Evolutionary conservation across 345 rosid species (phyloP).

Genomic region (Arabis hirsuta): DNA sequence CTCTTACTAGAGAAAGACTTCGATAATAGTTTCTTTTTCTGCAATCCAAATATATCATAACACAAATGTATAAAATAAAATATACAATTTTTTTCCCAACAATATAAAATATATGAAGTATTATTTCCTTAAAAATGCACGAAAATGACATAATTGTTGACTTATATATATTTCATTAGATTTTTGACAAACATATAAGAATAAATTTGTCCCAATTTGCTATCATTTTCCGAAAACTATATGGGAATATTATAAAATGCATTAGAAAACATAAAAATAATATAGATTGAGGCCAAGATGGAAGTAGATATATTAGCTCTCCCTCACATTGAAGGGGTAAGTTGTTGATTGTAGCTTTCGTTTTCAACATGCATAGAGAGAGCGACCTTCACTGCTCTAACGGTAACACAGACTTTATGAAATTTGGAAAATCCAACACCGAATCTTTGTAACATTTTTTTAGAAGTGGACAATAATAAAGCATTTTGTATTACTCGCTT

Average conservation of each 20-base stretch:
- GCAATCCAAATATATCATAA: conserved; percentile 3
- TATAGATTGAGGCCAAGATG: conserved; percentile 21
- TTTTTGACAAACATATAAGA: background rate
- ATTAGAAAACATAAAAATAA: background rate
- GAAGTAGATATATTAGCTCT: conserved; percentile 29
- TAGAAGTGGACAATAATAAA: conserved; percentile 34
- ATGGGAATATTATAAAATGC: background rate
- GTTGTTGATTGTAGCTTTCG: conserved; percentile 40
- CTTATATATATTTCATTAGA: background rate
- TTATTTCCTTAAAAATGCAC: background rate
- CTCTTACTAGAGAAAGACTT: background rate
- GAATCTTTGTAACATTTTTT: conserved; percentile 43
- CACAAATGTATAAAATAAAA: background rate
- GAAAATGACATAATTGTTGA: conserved; percentile 18
- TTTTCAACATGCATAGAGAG: conserved; percentile 46
- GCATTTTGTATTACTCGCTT: conserved; percentile 14
- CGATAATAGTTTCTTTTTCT: background rate
- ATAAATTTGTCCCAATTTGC: conserved; percentile 4
- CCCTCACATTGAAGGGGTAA: conserved; percentile 44
- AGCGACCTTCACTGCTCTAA: conserved; percentile 44
- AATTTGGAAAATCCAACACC: conserved; percentile 45
- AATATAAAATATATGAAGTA: background rate
- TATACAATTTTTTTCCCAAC: too few relatives aligned
- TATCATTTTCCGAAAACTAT: conserved; percentile 17
- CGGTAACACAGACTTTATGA: conserved; percentile 35